phyloP scores from a whole-genome alignment of 1,284 basidiomycete species.

The Violaceomyces palustris region DNA sequence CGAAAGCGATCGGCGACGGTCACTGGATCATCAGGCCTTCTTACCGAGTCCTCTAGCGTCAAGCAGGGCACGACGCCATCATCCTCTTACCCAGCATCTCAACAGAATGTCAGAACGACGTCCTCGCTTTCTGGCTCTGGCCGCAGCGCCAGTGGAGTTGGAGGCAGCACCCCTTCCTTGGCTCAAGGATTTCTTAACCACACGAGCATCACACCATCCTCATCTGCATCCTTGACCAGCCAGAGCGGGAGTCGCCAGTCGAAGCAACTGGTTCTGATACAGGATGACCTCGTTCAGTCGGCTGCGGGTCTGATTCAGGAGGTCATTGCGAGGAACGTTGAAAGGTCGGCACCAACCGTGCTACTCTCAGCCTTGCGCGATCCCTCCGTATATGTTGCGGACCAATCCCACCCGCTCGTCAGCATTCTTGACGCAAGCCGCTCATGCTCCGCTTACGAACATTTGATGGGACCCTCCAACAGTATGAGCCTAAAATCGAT shows the following conservation, averaged over 20 bases:
- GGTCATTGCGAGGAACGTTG: constrained; percentile 11
- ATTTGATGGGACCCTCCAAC: constrained; percentile 14
- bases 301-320: constrained; percentile 20
- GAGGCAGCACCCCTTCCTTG: constrained; percentile 23
- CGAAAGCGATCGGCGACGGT: too few relatives aligned
- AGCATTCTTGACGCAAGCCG: too few relatives aligned
- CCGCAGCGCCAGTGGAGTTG: neutral
- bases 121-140: neutral
- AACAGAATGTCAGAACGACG: too few relatives aligned
- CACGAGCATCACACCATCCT: constrained; percentile 10
- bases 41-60: too few relatives aligned
- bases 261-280: constrained; percentile 36
- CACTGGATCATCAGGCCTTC: too few relatives aligned
- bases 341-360: constrained; percentile 11
- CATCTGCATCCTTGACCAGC: constrained; percentile 4
- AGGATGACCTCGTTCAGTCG: constrained; percentile 36
- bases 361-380: constrained; percentile 10
- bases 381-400: constrained; percentile 7
- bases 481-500: constrained; percentile 8
- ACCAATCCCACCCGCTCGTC: constrained; percentile 1
- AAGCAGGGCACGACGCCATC: too few relatives aligned
- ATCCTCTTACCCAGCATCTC: too few relatives aligned
- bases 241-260: constrained; percentile 6
- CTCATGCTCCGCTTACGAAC: too few relatives aligned
- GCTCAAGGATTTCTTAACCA: constrained; percentile 20